A percentile compares a stretch with the other conserved stretches of the same genome.
Evolutionary conservation across 768 basidiomycete species (phyloP).

Genomic region (Lactarius evosmus): DNA sequence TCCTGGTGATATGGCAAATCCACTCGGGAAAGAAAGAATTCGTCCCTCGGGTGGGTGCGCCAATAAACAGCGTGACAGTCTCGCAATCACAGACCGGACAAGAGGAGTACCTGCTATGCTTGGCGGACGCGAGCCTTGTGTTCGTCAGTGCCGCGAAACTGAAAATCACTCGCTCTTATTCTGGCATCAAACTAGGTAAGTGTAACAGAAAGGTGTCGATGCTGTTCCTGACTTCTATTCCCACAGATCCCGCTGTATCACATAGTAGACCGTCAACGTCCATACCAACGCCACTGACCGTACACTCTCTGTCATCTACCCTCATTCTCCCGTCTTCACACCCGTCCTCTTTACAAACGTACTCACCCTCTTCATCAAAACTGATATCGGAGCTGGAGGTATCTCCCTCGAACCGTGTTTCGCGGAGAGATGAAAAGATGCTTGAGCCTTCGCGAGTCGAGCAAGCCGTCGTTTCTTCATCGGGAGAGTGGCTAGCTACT

Average conservation of each 20-base stretch:
- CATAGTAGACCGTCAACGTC: constrained; percentile 40
- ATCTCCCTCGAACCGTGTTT: constrained; percentile 88
- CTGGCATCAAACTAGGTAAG: constrained; percentile 76
- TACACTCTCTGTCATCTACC: constrained; percentile 69
- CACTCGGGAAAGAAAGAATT: constrained; percentile 87
- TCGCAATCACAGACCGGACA: constrained; percentile 50
- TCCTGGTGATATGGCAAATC: constrained; percentile 96
- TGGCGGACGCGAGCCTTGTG: constrained; percentile 76
- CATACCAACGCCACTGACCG: constrained; percentile 60
- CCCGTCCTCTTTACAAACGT: constrained; percentile 91
- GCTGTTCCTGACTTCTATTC: constrained; percentile 3
- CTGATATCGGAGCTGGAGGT: constrained; percentile 87
- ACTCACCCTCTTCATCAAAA: constrained; percentile 67
- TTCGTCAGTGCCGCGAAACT: constrained; percentile 72
- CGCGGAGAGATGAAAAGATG: constrained; percentile 71
- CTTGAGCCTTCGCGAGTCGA: constrained; percentile 77
- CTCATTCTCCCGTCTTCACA: constrained; percentile 91
- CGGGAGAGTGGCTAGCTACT: constrained; percentile 91
- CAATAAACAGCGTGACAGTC: constrained; percentile 69
- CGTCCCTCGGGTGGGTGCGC: constrained; percentile 86
- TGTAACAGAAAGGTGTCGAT: constrained; percentile 23
- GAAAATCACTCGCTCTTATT: constrained; percentile 66
- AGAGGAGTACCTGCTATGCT: constrained; percentile 83
- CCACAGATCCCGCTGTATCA: constrained; percentile 38
- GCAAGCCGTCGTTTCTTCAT: constrained; percentile 57